These are phyloP conservation scores for Apocynum venetum DNA, from an alignment of 257 asterid genomes.

Conservation along the genomic window DNA sequence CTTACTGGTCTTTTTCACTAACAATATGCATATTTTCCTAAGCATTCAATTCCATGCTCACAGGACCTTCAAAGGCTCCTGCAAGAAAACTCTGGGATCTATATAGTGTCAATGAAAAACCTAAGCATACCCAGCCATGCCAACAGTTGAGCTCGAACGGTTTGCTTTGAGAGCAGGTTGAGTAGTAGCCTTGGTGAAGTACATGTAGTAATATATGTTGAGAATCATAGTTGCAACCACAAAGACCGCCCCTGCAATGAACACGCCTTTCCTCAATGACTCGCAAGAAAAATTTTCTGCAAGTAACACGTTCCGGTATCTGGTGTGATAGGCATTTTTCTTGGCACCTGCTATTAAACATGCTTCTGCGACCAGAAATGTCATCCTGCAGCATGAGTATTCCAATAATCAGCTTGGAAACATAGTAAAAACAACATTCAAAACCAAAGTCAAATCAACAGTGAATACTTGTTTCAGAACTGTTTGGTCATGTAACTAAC, in stretches of 20 bases:
- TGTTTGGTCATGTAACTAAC: background rate
- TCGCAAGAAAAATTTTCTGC: conserved; percentile 74
- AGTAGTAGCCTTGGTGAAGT: conserved; percentile 71
- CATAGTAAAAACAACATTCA: background rate
- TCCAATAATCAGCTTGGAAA: background rate
- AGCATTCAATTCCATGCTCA: background rate
- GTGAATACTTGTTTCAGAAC: too few relatives aligned
- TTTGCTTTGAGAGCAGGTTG: conserved; percentile 52
- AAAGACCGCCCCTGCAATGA: conserved; percentile 92
- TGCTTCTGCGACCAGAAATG: conserved; percentile 76
- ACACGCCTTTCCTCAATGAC: conserved; percentile 70
- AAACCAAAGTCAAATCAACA: background rate
- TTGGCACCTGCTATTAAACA: conserved; percentile 74
- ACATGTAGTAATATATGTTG: conserved; percentile 65
- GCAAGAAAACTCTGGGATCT: background rate
- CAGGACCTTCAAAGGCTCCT: conserved; percentile 3
- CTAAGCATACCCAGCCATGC: conserved; percentile 59
- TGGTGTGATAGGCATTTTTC: conserved; percentile 76
- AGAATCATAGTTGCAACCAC: conserved; percentile 73
- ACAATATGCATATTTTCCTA: background rate
- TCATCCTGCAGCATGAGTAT: conserved; percentile 41
- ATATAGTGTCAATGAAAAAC: background rate
- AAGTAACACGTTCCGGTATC: conserved; percentile 50
- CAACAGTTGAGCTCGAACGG: conserved; percentile 42
- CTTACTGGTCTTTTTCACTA: background rate